A percentile compares a stretch with the other conserved stretches of the same genome.
Evolutionary conservation across 2,329 filamentous ascomycete genomes (phyloP).

Genomic region (Neopestalotiopsis sp.): DNA sequence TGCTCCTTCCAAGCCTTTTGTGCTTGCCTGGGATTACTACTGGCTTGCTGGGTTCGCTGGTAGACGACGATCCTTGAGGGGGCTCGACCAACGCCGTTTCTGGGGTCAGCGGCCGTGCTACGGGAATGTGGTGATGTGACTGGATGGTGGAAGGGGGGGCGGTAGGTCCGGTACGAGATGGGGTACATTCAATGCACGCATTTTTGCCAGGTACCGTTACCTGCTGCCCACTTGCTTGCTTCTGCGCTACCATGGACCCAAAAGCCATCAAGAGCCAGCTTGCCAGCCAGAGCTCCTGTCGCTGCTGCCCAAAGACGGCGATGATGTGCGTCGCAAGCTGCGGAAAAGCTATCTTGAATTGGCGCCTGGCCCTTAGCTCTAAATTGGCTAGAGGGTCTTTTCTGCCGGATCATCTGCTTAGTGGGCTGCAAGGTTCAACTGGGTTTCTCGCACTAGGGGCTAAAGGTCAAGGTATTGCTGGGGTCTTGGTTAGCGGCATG

Average conservation of each 20-base stretch:
- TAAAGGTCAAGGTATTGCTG: not conserved
- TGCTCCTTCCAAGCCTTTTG: not conserved
- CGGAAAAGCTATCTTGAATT: not conserved
- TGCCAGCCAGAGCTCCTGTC: not conserved
- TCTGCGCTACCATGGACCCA: slow-evolving; percentile 1
- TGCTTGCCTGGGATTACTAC: not conserved
- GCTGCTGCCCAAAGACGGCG: slow-evolving; percentile 1
- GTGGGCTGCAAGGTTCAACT: slow-evolving; percentile 1
- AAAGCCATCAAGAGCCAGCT: not conserved
- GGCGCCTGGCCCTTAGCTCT: not conserved
- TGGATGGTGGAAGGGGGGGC: not conserved
- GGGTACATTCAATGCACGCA: not conserved
- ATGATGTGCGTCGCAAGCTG: not conserved
- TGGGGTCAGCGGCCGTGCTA: slow-evolving; percentile 1
- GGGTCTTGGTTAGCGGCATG: not conserved
- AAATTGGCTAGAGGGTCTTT: not conserved
- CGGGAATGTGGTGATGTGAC: not conserved
- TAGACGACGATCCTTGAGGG: not conserved
- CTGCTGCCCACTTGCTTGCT: not conserved
- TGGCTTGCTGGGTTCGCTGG: not conserved
- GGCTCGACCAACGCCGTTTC: slow-evolving; percentile 2
- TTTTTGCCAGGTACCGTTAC: not conserved
- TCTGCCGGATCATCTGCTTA: not conserved
- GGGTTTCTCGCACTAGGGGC: not conserved
- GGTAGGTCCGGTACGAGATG: not conserved